Evolutionary conservation across 305 asterid genomes (phyloP).

Genomic region (Solanum hybrid): DNA sequence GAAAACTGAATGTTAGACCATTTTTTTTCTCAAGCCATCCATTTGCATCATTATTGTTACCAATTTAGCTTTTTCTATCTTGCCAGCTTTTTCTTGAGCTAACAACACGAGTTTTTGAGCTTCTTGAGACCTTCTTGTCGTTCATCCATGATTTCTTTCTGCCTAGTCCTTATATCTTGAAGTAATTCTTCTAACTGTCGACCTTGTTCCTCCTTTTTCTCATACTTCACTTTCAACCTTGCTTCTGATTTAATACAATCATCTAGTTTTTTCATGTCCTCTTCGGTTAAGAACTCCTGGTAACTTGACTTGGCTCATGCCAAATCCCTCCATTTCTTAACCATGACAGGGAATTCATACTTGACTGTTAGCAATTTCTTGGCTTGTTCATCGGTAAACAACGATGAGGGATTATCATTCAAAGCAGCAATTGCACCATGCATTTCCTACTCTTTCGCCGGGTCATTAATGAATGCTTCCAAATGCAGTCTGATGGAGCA

Average conservation of each 20-base stretch:
- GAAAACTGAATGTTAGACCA: background rate
- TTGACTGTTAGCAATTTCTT: background rate
- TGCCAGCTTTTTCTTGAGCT: conserved; percentile 5
- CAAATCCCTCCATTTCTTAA: background rate
- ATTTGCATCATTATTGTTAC: background rate
- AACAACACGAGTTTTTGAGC: background rate
- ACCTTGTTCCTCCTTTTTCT: background rate
- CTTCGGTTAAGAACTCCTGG: background rate
- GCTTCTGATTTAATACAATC: background rate
- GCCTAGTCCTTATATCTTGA: background rate
- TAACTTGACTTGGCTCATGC: background rate
- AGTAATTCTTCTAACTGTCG: background rate
- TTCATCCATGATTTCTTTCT: background rate
- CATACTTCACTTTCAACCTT: background rate
- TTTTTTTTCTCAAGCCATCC: background rate
- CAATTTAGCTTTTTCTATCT: background rate
- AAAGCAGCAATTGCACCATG: background rate
- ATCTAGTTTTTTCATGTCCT: background rate
- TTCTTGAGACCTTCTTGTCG: background rate
- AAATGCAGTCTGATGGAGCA: background rate
- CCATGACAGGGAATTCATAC: conserved; percentile 8
- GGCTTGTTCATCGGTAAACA: background rate
- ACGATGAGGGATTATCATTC: background rate
- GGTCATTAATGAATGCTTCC: background rate
- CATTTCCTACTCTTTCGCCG: background rate